A percentile compares a stretch with the other conserved stretches of the same genome.
Evolutionary conservation across 2,329 filamentous ascomycete species (phyloP).

Genomic region (Fusarium miscanthi): DNA sequence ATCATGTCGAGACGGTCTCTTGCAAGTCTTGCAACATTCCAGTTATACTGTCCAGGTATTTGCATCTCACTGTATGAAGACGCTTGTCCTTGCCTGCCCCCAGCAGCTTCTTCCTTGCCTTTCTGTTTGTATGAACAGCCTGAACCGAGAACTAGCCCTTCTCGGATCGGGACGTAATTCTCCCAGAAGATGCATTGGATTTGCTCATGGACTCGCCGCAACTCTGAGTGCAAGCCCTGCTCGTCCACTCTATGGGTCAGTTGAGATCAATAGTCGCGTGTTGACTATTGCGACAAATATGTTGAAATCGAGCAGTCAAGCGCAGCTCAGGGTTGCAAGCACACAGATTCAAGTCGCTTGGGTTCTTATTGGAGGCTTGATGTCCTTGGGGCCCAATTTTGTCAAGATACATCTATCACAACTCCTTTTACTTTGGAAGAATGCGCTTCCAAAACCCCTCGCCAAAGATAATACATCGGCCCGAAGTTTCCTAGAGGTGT

Average conservation of each 20-base stretch:
- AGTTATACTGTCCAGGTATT: slow-evolving; percentile 97
- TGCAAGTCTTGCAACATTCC: slow-evolving; percentile 92
- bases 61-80: slow-evolving; percentile 85
- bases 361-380: slow-evolving; percentile 95
- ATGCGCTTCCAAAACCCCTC: slow-evolving; percentile 93
- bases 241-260: slow-evolving; percentile 91
- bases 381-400: slow-evolving; percentile 97
- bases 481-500: slow-evolving; percentile 86
- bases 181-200: slow-evolving; percentile 85
- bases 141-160: slow-evolving; percentile 85
- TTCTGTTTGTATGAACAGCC: slow-evolving; percentile 95
- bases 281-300: slow-evolving; percentile 91
- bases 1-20: slow-evolving; percentile 82
- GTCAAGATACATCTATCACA: slow-evolving; percentile 98
- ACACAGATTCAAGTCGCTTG: slow-evolving; percentile 98
- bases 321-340: slow-evolving; percentile 88
- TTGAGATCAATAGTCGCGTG: slow-evolving; percentile 93
- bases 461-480: slow-evolving; percentile 90
- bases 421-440: slow-evolving; percentile 94
- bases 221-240: slow-evolving; percentile 89
- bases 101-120: slow-evolving; percentile 91
- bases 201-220: slow-evolving; percentile 90
- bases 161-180: slow-evolving; percentile 81
- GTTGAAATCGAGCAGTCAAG: slow-evolving; percentile 90
- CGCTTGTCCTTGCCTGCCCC: slow-evolving; percentile 89